These are phyloP conservation scores for Ampelomyces quisqualis DNA, from an alignment of 2,329 filamentous ascomycete genomes.

Conservation along the genomic window DNA sequence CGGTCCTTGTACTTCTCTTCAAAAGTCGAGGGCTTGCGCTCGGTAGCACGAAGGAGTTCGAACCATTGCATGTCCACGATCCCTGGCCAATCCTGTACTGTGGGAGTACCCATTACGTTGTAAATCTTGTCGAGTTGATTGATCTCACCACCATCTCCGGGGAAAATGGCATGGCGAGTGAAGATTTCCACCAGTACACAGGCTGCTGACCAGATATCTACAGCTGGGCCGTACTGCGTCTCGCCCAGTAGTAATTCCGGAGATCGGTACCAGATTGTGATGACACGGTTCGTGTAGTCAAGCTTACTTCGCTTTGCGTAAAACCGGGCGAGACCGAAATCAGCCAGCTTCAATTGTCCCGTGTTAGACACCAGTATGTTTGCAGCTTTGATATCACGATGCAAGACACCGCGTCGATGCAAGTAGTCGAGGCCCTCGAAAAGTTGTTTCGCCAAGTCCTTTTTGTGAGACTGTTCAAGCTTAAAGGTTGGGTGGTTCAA, in stretches of 20 bases:
- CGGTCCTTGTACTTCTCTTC: constrained; percentile 77
- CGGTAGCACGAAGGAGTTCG: constrained; percentile 78
- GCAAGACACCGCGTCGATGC: constrained; percentile 87
- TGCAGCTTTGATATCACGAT: constrained; percentile 96
- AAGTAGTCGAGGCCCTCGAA: constrained; percentile 94
- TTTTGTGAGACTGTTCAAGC: constrained; percentile 81
- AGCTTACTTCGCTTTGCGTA: constrained; percentile 89
- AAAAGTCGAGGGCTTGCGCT: constrained; percentile 72
- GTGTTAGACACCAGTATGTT: constrained; percentile 93
- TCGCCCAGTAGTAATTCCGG: constrained; percentile 89
- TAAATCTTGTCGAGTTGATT: constrained; percentile 98
- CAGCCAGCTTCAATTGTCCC: constrained; percentile 86
- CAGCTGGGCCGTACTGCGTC: constrained; percentile 93
- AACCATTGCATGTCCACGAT: constrained; percentile 97
- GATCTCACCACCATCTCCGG: constrained; percentile 92
- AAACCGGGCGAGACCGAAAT: constrained; percentile 94
- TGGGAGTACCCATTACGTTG: constrained; percentile 84
- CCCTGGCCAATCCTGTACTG: constrained; percentile 78
- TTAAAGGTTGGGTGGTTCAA: constrained; percentile 93
- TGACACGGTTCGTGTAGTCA: constrained; percentile 97
- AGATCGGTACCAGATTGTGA: constrained; percentile 98
- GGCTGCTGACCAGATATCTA: constrained; percentile 96
- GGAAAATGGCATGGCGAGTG: constrained; percentile 88
- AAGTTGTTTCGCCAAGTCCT: constrained; percentile 87
- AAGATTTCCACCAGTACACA: constrained; percentile 98